Base-by-base conservation (phyloP, 2,329 filamentous ascomycete species). In the Huntiella omanensis region DNA sequence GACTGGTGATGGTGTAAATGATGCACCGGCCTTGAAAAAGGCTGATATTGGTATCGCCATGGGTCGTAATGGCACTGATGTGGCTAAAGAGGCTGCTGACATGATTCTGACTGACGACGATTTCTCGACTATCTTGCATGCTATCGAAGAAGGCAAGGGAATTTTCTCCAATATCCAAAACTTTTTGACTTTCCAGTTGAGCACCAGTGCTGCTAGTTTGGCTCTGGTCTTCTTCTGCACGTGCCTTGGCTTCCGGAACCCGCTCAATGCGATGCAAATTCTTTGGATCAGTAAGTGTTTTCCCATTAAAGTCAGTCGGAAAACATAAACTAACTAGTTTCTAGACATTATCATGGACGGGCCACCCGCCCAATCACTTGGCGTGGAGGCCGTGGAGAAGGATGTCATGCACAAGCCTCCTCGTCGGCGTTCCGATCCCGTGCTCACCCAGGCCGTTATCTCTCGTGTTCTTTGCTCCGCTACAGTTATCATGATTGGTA, bases 141-240 rank as follows among this genome's bases (percentile, higher is more conserved):
- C 91, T 28, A 98, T 98, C 51, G 91, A 98, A 61, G 91, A 98
- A 65, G 92, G 91, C 62, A 98, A 98, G 62, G 91, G 87, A 47
- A 98, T 98, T 54, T 98, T 98, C 64, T 94, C 91, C 71, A 98
- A 98, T 61, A 96, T 98, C 54, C 91, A 98, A 59, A 98, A 98
- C 62, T 98, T 98, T 64, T 72, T 98, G 52, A 96, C 91, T 0
- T 98, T 98, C 64, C 92, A 98, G 65, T 73, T 98, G 49, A 95
- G 87, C 62, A 98, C 91, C 41, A 95, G 86, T 59, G 91, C 92
- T 15, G 91, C 92, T 46, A 86, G 91, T 51, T 68, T 98, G 53
- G 85, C 83, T 49, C 70, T 98, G 46, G 91, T 98, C 13, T 75
- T 98, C 54, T 63, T 98, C 56, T 95, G 87, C 68, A 95, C 86